Evolutionary conservation across 2,329 filamentous ascomycete species (phyloP).

Genomic region (Thelonectria discophora): DNA sequence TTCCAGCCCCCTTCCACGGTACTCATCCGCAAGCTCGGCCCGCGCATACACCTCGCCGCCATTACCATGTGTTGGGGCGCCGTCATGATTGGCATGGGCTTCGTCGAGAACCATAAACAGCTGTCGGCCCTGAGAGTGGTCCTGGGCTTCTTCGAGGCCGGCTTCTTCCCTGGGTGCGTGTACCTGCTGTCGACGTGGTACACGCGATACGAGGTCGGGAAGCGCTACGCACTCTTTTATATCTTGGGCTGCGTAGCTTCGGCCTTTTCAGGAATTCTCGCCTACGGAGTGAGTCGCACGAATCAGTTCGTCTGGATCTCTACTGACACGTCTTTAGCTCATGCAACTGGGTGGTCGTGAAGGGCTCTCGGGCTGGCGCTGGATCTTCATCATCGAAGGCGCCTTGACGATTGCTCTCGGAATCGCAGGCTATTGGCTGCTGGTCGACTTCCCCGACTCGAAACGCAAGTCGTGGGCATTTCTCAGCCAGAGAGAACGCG

Average conservation of each 20-base stretch:
- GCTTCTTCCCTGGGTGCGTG: constrained; percentile 76
- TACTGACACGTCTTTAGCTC: constrained; percentile 48
- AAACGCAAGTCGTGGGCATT: constrained; percentile 61
- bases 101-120: constrained; percentile 60
- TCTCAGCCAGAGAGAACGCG: constrained; percentile 59
- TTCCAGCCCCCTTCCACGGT: constrained; percentile 78
- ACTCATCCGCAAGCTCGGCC: constrained; percentile 72
- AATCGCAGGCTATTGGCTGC: constrained; percentile 61
- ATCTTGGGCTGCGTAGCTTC: constrained; percentile 72
- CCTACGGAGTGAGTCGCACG: constrained; percentile 66
- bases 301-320: neutral
- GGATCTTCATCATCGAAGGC: constrained; percentile 70
- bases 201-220: constrained; percentile 73
- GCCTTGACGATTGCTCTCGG: constrained; percentile 63
- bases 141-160: constrained; percentile 72
- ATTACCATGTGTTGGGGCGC: constrained; percentile 69
- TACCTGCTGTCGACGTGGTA: constrained; percentile 81
- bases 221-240: constrained; percentile 75
- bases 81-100: constrained; percentile 73
- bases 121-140: constrained; percentile 66
- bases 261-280: constrained; percentile 73
- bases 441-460: constrained; percentile 72
- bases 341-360: constrained; percentile 70
- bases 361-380: constrained; percentile 68
- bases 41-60: constrained; percentile 62